A percentile compares a stretch with the other conserved stretches of the same genome.
phyloP scores from a whole-genome alignment of 2,329 filamentous ascomycete species.

The Penicillium glabrum region DNA sequence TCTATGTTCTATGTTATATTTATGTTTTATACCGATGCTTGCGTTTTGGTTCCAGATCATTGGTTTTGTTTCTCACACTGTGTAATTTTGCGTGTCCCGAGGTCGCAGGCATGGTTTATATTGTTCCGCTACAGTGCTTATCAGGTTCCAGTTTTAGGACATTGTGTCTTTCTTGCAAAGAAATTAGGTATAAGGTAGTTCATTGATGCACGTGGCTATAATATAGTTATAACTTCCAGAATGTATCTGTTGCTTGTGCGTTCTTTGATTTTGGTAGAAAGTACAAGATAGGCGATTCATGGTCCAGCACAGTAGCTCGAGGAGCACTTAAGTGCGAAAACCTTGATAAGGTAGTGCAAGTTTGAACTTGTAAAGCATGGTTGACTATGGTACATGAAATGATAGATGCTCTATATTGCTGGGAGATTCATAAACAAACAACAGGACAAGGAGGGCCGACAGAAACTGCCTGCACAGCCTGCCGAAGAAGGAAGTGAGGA shows the following conservation, averaged over 20 bases:
- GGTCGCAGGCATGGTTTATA: background rate
- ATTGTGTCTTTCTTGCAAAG: background rate
- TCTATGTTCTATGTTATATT: background rate
- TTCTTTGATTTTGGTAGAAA: background rate
- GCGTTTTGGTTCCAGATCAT: background rate
- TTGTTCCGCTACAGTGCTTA: background rate
- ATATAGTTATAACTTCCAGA: background rate
- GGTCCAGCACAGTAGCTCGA: too few species aligned
- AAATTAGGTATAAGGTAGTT: too few species aligned
- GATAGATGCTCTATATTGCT: conserved; percentile 14
- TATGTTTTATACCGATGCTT: background rate
- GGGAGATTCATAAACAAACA: background rate
- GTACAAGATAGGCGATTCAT: background rate
- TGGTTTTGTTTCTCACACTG: background rate
- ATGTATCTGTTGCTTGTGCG: background rate
- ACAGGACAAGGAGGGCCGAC: background rate
- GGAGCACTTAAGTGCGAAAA: background rate
- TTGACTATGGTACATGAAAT: conserved; percentile 13
- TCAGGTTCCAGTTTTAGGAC: background rate
- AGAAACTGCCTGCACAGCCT: background rate
- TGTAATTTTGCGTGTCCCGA: background rate
- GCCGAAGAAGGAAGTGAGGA: background rate
- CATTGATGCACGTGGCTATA: background rate
- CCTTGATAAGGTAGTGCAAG: background rate
- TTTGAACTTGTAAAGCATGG: background rate